Base-by-base conservation (phyloP, 169 alveolate species). In the Cyclospora cayetanensis region DNA sequence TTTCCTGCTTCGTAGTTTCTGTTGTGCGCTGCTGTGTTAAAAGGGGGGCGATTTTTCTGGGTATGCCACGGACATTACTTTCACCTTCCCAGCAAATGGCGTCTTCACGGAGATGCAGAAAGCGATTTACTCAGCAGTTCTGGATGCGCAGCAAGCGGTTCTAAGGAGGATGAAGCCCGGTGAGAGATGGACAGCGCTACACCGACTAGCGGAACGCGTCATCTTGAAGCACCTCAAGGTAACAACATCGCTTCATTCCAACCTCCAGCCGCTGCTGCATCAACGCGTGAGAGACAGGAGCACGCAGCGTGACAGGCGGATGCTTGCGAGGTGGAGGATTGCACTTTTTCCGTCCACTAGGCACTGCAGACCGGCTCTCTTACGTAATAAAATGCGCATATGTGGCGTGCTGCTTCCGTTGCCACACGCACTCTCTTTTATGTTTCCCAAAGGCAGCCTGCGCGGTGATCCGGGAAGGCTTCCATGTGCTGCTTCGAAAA, bases 31-130 rank as follows among this genome's bases (percentile, higher is more conserved):
- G n/a, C n/a, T n/a, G n/a, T n/a, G n/a, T n/a, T n/a, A n/a, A n/a
- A n/a, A 95, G 97, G 99, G 98, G 15, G 95, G 94, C 34, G 85
- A 92, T 55, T 96, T 93, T 43, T 93, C 94, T 41, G 97, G 98
- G 11, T 97, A 96, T 90, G 95, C 96, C 68, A 94, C 98, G 27
- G 99, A 97, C 91, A 96, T 97, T 25, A 96, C 99, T 0, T 91
- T 93, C 37, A 95, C 97, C 31, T 94, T 95, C 84, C 99, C 99
- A 34, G 95, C 95, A 3, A 93, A 91, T 94, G 99, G 98, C 2
- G 90, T 89, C 60, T 96, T 96, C 93, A 95, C 97, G 25, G 94
- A 95, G 43, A 93, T 95, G 39, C 96, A 97, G 93, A 93, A 87
- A 46, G 95, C 92, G 37, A 96, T 97, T 31, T 96, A 97, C 83